Percentiles rank a stretch among this genome's conserved stretches.
phyloP scores from a whole-genome alignment of 1,284 basidiomycete genomes.

The Rhodotorula sp. region DNA sequence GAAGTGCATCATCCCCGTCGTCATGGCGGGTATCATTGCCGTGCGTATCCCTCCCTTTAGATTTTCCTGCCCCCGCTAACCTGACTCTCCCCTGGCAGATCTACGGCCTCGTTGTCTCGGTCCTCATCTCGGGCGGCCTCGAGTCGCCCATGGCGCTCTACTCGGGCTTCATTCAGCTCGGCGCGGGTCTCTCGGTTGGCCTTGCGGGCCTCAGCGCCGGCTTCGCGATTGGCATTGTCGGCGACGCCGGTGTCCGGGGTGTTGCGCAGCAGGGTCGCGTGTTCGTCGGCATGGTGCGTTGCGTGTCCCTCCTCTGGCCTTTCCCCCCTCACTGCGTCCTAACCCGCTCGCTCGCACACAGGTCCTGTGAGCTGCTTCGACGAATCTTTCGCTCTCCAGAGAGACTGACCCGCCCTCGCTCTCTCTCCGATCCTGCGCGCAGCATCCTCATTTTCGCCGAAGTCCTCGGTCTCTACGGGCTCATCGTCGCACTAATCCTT shows the following conservation, averaged over 20 bases:
- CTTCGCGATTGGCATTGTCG: constrained; percentile 56
- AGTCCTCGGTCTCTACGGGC: constrained; percentile 49
- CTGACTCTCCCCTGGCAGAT: constrained; percentile 1
- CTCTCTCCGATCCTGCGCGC: neutral
- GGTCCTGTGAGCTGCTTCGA: constrained; percentile 1
- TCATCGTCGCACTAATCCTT: constrained; percentile 55
- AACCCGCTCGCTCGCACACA: neutral
- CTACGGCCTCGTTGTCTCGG: constrained; percentile 55
- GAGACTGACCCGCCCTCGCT: neutral
- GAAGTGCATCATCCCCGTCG: constrained; percentile 50
- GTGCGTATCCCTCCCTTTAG: constrained; percentile 29
- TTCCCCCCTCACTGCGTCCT: neutral
- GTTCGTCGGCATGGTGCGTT: constrained; percentile 34
- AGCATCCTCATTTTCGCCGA: constrained; percentile 56
- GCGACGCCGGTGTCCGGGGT: constrained; percentile 55
- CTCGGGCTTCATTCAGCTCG: constrained; percentile 56
- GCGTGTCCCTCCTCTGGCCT: neutral
- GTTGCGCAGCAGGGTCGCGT: constrained; percentile 51
- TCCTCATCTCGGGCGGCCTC: constrained; percentile 55
- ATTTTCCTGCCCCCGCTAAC: neutral
- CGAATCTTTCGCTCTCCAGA: no score
- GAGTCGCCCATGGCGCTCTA: constrained; percentile 55
- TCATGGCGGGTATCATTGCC: constrained; percentile 52
- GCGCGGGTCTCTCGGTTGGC: constrained; percentile 56
- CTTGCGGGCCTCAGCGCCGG: constrained; percentile 56